Evolutionary conservation across 2,329 filamentous ascomycete species (phyloP), one percentile per base, ranked within the genome.

Genomic region (Penicillium griseofulvum): DNA sequence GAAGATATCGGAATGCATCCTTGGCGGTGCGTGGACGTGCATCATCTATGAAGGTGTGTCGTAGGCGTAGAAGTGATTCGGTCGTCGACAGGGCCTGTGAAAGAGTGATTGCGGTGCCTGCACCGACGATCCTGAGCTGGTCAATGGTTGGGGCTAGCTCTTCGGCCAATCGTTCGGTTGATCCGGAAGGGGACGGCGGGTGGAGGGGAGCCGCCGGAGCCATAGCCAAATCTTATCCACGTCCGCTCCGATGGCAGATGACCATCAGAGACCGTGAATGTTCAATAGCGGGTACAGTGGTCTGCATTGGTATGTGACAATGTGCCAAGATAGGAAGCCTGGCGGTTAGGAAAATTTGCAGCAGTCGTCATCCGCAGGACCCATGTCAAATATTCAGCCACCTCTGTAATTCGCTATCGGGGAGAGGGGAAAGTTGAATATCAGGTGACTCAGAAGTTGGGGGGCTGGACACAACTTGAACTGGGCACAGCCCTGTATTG

Each of bases 1-100:
- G 80, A 26, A 91, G 81, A 68, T 90, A 85, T 62, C 92, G 85
- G 70, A 97, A 96, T 64, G 90, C 87, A 75, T 96, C 90, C 75
- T 91, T 90, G 42, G 79, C 78, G 56, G 80, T 77, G 47, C 74
- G 74, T 28, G 78, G 74, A 55, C 76, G 72, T 61, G 74, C 73
- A 58, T 76, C 75, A 55, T 84, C 81, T 59, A 84, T 81, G 44
- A 85, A 76, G 53, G 81, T 76, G 72, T 90, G 88, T 66, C 86
- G 84, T 56, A 93, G 82, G 49, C 84, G 81, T 61, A 85, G 83
- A 54, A 89, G 78, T 50, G 80, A 78, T 61, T 84, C 81, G 59
- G 81, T 71, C 34, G 87, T 74, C 8, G 75, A 72, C 22, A 74
- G 60, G 47, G 69, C 68, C 52, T 73, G 57, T 24, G 75, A 63